These are phyloP conservation scores for Metschnikowia kunwiensis DNA, from an alignment of 805 yeast species.

Conservation along the genomic window DNA sequence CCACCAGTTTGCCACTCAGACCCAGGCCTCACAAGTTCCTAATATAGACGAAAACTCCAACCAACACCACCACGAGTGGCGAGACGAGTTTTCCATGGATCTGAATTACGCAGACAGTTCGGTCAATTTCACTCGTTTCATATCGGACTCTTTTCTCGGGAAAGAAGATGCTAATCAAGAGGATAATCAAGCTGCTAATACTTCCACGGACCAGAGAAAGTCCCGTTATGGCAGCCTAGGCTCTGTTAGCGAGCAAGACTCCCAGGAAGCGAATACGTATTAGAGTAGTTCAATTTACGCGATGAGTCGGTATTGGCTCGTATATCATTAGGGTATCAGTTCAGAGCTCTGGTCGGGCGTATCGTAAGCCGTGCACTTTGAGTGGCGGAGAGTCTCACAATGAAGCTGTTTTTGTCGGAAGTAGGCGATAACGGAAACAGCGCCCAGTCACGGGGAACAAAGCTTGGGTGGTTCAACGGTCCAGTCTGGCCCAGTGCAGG, in stretches of 20 bases:
- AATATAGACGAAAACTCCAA: no score
- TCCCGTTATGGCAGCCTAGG: no score
- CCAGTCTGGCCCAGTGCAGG: not conserved
- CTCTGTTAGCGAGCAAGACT: no score
- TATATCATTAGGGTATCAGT: no score
- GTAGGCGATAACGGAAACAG: slow-evolving; percentile 6
- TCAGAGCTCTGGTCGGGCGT: no score
- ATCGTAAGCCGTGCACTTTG: slow-evolving; percentile 5
- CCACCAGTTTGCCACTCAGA: slow-evolving; percentile 13
- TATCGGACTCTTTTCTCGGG: not conserved
- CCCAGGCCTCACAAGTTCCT: slow-evolving; percentile 8
- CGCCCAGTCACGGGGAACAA: slow-evolving; percentile 13
- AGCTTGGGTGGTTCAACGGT: not conserved
- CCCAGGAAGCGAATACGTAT: no score
- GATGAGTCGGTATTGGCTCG: no score
- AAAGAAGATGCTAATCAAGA: no score
- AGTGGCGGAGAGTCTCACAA: slow-evolving; percentile 6
- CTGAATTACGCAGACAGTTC: slow-evolving; percentile 5
- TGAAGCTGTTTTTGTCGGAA: slow-evolving; percentile 2
- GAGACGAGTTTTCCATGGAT: slow-evolving; percentile 4
- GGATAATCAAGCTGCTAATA: no score
- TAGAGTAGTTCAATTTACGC: no score
- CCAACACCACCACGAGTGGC: not conserved
- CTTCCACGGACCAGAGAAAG: no score
- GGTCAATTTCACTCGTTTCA: slow-evolving; percentile 2